Percentiles rank a stretch among this genome's conserved stretches.
Conservation (phyloP, 1,284 basidiomycete species). For the Trichosporon faecale region DNA sequence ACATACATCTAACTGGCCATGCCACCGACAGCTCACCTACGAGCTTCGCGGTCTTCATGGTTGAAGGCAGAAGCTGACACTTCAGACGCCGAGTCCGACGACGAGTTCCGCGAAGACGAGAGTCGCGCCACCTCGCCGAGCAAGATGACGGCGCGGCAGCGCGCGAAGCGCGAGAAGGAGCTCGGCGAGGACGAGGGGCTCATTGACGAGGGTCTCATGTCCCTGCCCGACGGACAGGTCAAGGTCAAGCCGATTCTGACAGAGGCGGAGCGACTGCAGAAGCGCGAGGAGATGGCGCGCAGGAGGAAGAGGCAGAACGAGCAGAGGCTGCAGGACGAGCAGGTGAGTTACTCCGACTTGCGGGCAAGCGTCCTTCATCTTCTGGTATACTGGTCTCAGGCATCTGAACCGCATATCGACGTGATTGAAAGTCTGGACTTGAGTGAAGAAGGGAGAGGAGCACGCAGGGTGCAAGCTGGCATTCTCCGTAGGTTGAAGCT, state of each 20-base stretch:
- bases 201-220: conserved; percentile 13
- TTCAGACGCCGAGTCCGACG: conserved; percentile 11
- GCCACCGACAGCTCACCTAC: no score
- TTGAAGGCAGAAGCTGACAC: background rate
- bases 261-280: conserved; percentile 73
- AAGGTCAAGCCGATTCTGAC: conserved; percentile 67
- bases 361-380: no score
- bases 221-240: conserved; percentile 55
- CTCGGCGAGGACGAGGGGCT: conserved; percentile 26
- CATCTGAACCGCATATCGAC: no score
- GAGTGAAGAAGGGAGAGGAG: no score
- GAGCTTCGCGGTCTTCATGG: background rate
- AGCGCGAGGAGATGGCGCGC: conserved; percentile 78
- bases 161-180: conserved; percentile 34
- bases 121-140: conserved; percentile 24
- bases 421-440: no score
- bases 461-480: no score
- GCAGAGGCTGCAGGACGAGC: conserved; percentile 89
- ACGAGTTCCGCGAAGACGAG: conserved; percentile 9
- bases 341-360: conserved; percentile 62
- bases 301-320: conserved; percentile 80
- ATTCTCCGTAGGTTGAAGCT: no score
- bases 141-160: conserved; percentile 42
- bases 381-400: no score
- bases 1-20: no score